Evolutionary conservation across 1,284 basidiomycete species (phyloP), one percentile per base, ranked within the genome.

Genomic region (Pulchroboletus neoregius): DNA sequence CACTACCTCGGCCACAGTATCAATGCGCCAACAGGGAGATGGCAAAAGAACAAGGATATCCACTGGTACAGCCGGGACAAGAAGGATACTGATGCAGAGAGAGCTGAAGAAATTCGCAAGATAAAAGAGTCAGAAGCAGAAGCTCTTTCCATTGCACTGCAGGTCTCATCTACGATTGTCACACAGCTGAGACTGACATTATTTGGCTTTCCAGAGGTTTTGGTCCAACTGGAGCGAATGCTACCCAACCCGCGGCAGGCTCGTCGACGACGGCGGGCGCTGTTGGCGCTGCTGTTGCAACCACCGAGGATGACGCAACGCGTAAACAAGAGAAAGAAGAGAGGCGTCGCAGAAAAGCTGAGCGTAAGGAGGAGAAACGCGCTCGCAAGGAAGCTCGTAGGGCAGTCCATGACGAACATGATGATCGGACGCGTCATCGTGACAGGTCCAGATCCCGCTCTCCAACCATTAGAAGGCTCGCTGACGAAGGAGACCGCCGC

Each of bases 41-140:
- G 92, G 92, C 92, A 95, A 69, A 94, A 93, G 71, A 91, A 91
- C 71, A 92, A 94, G 64, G 92, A 95, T 59, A 72, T 95, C 15
- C 92, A 95, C 62, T 95, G 92, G 92, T 95, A 95, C 63, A 79
- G 72, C 52, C 81, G 92, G 28, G 89, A 93, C 2, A 34, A 59
- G 10, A 57, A 67, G 0, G 54, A 65, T 6, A 55, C 55, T 0
- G 78, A 80, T 20, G 65, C 61, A 9, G 80, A 80, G 45, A 71
- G 77, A 45, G 55, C 48, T 0, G 87, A 86, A 52, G 92, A 95
- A 69, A 84, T 94, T 32, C 70, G 77, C 50, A 81, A 76, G 58
- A 66, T 94, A 48, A 94, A 94, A 66, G 87, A 91, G 60, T 77
- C 84, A 15, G 92, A 95, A 62, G 89, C 87, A 32, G 91, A 94